A percentile compares a stretch with the other conserved stretches of the same genome.
These are phyloP conservation scores for Apiospora hydei DNA, from an alignment of 2,329 filamentous ascomycete genomes.

Conservation along the genomic window DNA sequence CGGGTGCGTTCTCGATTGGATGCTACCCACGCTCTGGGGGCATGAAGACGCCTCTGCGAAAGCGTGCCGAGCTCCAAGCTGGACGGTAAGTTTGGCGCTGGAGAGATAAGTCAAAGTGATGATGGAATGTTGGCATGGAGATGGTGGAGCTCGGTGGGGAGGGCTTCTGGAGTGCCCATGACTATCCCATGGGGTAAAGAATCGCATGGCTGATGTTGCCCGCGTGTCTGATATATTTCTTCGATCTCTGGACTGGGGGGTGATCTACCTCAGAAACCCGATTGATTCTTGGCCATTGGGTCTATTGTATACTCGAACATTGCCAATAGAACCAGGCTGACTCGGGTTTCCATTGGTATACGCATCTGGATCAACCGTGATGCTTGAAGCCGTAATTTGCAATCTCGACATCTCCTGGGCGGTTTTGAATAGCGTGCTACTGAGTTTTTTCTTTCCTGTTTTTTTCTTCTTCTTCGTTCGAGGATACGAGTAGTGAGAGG, in stretches of 20 bases:
- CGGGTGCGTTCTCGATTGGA: background rate
- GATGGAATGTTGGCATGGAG: background rate
- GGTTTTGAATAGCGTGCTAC: background rate
- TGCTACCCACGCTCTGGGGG: background rate
- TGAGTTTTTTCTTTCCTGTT: background rate
- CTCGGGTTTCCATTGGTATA: background rate
- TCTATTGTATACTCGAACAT: no score
- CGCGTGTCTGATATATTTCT: background rate
- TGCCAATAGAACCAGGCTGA: background rate
- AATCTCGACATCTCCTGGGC: background rate
- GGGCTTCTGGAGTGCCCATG: background rate
- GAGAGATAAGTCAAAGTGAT: background rate
- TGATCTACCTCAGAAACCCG: background rate
- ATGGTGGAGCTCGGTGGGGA: background rate
- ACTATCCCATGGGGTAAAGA: background rate
- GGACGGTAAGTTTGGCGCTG: background rate
- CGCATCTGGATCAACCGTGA: background rate
- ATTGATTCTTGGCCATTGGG: background rate
- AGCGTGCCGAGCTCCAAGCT: background rate
- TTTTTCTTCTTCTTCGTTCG: background rate
- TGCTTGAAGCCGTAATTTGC: background rate
- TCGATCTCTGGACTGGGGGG: background rate
- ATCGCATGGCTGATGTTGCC: background rate
- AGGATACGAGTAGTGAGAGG: slow-evolving; percentile 10
- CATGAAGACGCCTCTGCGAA: background rate